Percentiles rank a stretch among this genome's conserved stretches.
Evolutionary conservation across 768 basidiomycete species (phyloP).

Genomic region (Leccinum subtestaceum): DNA sequence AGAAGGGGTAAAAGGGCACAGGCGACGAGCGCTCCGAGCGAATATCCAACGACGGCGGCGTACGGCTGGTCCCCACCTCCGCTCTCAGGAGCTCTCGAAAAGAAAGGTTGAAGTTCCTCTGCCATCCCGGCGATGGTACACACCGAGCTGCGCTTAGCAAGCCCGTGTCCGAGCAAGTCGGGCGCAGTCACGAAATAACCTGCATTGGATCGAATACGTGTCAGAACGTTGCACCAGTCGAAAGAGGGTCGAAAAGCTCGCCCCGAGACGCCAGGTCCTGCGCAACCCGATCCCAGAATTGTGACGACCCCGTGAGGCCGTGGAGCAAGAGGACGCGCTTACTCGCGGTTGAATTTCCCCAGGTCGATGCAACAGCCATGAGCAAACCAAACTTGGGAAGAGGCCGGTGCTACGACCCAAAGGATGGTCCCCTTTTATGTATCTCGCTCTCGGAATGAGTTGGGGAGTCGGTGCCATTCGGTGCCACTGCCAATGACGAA

Average conservation of each 20-base stretch:
- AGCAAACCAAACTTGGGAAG: background rate
- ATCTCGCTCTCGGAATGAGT: background rate
- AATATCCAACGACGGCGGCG: constrained; percentile 19
- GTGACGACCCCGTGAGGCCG: constrained; percentile 14
- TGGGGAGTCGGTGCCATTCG: background rate
- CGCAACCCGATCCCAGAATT: constrained; percentile 16
- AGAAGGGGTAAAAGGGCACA: constrained; percentile 15
- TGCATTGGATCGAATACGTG: background rate
- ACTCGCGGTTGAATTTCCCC: constrained; percentile 17
- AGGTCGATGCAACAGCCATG: constrained; percentile 8
- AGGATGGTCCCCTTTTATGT: background rate
- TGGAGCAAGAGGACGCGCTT: constrained; percentile 23
- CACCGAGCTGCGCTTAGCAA: constrained; percentile 2
- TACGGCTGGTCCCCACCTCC: background rate
- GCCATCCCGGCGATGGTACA: constrained; percentile 15
- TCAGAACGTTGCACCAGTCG: background rate
- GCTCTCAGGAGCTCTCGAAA: background rate
- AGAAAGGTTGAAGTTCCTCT: constrained; percentile 11
- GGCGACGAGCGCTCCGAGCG: constrained; percentile 20
- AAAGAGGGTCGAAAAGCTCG: background rate
- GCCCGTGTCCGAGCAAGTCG: constrained; percentile 22
- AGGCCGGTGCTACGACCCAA: background rate
- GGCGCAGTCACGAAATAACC: constrained; percentile 27
- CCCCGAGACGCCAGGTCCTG: constrained; percentile 18
- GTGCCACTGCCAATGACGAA: background rate